Evolutionary conservation across 2,329 filamentous ascomycete species (phyloP), one percentile per base, ranked within the genome.

Genomic region (Monilinia vaccinii-corymbosi): DNA sequence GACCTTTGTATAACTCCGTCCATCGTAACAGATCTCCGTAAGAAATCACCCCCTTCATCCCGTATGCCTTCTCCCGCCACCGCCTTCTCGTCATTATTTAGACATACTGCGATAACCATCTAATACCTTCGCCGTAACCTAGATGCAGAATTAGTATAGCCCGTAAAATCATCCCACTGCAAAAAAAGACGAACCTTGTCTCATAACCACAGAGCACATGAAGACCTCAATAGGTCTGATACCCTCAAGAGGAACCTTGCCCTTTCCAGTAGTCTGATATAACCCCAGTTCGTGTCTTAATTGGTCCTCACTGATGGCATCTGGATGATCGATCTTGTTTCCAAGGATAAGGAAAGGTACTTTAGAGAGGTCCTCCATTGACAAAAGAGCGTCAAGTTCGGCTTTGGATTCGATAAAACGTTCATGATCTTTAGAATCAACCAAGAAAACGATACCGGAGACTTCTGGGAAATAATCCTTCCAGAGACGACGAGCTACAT

Each of bases 301-400:
- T 79, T 97, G 91, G 71, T 97, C 93, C 81, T 99, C 94, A 66
- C 88, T 93, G 58, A 97, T 87, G 64, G 94, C 94, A 69, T 95
- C 89, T 58, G 92, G 92, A 79, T 97, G 92, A 76, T 99, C 94
- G 75, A 99, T 99, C 85, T 99, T 99, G 85, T 99, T 99, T 70
- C 94, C 94, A 65, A 99, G 84, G 69, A 99, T 85, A 63, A 97
- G 84, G 75, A 97, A 97, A 58, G 94, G 94, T 10, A 96, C 94
- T 81, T 96, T 97, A 74, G 85, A 80, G 44, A 99, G 84, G 74
- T 97, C 93, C 78, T 99, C 94, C 93, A 99, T 97, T 64, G 89
- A 86, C 68, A 99, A 83, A 56, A 97, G 88, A 58, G 89, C 91
- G 73, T 99, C 94, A 64, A 99, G 88, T 80, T 99, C 94, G 70